Conservation (phyloP, 2,329 filamentous ascomycete genomes). For the Botrytis paeoniae region DNA sequence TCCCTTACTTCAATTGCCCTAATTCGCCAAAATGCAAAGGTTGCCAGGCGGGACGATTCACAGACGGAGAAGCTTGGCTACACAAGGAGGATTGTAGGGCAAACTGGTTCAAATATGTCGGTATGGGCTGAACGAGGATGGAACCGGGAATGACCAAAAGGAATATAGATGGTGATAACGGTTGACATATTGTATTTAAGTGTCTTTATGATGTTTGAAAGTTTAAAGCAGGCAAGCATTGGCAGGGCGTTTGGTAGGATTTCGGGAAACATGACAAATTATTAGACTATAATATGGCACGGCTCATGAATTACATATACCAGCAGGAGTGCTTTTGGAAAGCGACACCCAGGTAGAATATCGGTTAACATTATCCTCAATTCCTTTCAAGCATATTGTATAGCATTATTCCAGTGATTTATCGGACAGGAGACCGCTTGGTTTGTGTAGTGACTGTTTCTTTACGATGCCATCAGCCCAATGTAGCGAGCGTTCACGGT, state of each 20-base stretch:
- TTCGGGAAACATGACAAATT: conserved; percentile 11
- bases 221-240: conserved; percentile 21
- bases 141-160: background rate
- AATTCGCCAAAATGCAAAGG: conserved; percentile 92
- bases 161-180: background rate
- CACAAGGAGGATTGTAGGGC: conserved; percentile 90
- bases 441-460: background rate
- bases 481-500: background rate
- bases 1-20: conserved; percentile 98
- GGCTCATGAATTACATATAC: conserved; percentile 19
- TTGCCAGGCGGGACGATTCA: conserved; percentile 83
- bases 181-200: conserved; percentile 17
- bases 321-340: conserved; percentile 9
- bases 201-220: conserved; percentile 18
- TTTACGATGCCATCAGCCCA: background rate
- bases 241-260: conserved; percentile 20
- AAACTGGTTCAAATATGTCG: conserved; percentile 95
- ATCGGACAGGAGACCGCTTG: background rate
- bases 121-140: conserved; percentile 58
- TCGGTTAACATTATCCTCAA: background rate
- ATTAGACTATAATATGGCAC: conserved; percentile 18
- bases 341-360: background rate
- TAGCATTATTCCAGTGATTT: background rate
- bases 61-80: conserved; percentile 81
- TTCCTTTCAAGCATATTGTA: background rate